These are phyloP conservation scores for Kodamaea laetipori DNA, from an alignment of 805 yeast genomes.

Conservation along the genomic window DNA sequence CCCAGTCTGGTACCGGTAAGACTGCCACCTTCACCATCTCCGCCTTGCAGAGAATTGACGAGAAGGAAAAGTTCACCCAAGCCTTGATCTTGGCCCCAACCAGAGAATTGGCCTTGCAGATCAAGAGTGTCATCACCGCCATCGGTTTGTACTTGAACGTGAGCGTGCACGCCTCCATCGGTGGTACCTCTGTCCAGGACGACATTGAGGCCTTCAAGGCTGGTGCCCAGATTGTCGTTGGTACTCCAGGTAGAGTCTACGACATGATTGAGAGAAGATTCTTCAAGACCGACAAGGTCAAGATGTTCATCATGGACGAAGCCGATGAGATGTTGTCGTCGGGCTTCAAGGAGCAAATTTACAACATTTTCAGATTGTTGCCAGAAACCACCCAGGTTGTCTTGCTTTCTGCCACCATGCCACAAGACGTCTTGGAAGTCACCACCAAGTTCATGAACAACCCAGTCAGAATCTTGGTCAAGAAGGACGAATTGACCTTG, in stretches of 20 bases:
- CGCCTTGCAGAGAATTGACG: constrained; percentile 82
- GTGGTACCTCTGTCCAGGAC: constrained; percentile 83
- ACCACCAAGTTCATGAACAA: constrained; percentile 92
- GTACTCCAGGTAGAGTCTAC: constrained; percentile 94
- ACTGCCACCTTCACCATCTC: constrained; percentile 98
- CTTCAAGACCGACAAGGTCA: constrained; percentile 71
- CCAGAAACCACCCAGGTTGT: constrained; percentile 93
- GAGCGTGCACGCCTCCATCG: constrained; percentile 88
- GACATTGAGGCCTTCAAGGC: constrained; percentile 73
- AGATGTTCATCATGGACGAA: constrained; percentile 91
- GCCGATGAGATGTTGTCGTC: constrained; percentile 95
- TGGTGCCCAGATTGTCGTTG: constrained; percentile 91
- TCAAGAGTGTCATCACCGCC: constrained; percentile 82
- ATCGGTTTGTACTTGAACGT: constrained; percentile 88
- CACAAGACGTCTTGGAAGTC: constrained; percentile 86
- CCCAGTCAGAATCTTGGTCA: constrained; percentile 92
- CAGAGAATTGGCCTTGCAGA: constrained; percentile 93
- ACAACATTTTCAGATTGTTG: constrained; percentile 85
- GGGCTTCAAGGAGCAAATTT: constrained; percentile 95
- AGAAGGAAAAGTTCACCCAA: constrained; percentile 72
- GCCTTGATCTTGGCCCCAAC: constrained; percentile 94
- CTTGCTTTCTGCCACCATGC: constrained; percentile 92
- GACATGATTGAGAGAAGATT: constrained; percentile 88
- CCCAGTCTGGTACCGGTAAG: constrained; percentile 99
- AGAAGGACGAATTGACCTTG: constrained; percentile 91